These are phyloP conservation scores for Fagopyrum tataricum DNA, from an alignment of 148 eudicot genomes.

Conservation along the genomic window DNA sequence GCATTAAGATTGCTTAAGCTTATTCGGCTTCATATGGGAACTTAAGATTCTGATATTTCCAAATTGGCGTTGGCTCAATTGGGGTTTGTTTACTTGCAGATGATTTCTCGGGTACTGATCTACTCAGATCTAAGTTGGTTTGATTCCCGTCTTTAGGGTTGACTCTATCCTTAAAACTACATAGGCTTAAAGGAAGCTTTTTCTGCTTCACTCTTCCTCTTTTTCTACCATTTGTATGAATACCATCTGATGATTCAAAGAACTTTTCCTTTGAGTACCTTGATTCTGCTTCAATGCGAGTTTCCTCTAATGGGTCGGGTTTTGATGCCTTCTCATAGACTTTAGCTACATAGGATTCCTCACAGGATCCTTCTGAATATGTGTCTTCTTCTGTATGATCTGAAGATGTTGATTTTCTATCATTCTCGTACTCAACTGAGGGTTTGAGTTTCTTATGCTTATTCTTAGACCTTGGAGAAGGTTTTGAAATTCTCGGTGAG, in stretches of 20 bases:
- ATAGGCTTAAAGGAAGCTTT: slow-evolving; percentile 66
- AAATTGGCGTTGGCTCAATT: slow-evolving; percentile 42
- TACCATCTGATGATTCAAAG: slow-evolving; percentile 38
- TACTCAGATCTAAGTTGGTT: slow-evolving; percentile 20
- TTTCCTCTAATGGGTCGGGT: slow-evolving; percentile 30
- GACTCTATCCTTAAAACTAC: slow-evolving; percentile 55
- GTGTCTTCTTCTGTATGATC: slow-evolving; percentile 17
- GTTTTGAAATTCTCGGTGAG: slow-evolving; percentile 63
- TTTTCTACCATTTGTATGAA: slow-evolving; percentile 43
- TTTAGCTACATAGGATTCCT: no score
- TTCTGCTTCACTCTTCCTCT: slow-evolving; percentile 81
- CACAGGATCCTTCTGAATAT: slow-evolving; percentile 32
- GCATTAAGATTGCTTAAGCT: slow-evolving; percentile 56
- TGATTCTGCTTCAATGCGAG: slow-evolving; percentile 37
- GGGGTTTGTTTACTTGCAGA: slow-evolving; percentile 18
- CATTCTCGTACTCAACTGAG: slow-evolving; percentile 26
- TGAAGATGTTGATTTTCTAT: slow-evolving; percentile 12
- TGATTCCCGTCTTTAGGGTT: slow-evolving; percentile 51
- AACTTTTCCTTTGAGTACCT: slow-evolving; percentile 27
- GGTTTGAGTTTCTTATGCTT: slow-evolving; percentile 53
- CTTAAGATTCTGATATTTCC: slow-evolving; percentile 77
- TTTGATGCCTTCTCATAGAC: slow-evolving; percentile 29
- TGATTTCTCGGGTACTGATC: no score
- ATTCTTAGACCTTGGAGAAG: slow-evolving; percentile 32
- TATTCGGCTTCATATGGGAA: slow-evolving; percentile 60